Evolutionary conservation across 495 filamentous ascomycete genomes (phyloP).

Genomic region (Penicillium pulvis): DNA sequence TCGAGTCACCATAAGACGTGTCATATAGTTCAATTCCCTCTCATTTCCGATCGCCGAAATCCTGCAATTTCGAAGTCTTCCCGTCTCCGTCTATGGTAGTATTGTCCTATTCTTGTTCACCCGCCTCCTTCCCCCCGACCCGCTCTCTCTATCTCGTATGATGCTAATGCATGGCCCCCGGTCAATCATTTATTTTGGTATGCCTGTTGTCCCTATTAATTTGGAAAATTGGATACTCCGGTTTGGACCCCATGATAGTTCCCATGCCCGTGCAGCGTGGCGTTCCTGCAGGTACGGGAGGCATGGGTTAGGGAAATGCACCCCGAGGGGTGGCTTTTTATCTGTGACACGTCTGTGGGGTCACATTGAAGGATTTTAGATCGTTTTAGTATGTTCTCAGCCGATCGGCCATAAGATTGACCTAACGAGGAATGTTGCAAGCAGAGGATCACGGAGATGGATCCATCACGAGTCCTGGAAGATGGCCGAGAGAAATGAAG

Average conservation of each 20-base stretch:
- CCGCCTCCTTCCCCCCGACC: too few species aligned
- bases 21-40: neutral
- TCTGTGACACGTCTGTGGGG: slow-evolving; percentile 18
- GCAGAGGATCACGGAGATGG: neutral
- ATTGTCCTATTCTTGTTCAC: neutral
- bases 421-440: neutral
- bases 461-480: neutral
- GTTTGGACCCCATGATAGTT: neutral
- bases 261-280: slow-evolving; percentile 9
- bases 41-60: neutral
- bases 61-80: neutral
- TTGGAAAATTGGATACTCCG: neutral
- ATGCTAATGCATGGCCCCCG: slow-evolving; percentile 1
- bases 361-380: slow-evolving; percentile 19
- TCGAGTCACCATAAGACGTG: neutral
- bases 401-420: slow-evolving; percentile 5
- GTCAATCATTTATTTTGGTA: neutral
- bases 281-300: neutral
- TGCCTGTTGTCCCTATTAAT: too few species aligned
- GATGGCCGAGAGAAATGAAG: neutral
- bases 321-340: slow-evolving; percentile 15
- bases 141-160: neutral
- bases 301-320: slow-evolving; percentile 9
- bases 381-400: neutral
- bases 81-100: slow-evolving; percentile 6